Conservation (phyloP, 768 basidiomycete genomes). For the Leccinum subgranulosum region DNA sequence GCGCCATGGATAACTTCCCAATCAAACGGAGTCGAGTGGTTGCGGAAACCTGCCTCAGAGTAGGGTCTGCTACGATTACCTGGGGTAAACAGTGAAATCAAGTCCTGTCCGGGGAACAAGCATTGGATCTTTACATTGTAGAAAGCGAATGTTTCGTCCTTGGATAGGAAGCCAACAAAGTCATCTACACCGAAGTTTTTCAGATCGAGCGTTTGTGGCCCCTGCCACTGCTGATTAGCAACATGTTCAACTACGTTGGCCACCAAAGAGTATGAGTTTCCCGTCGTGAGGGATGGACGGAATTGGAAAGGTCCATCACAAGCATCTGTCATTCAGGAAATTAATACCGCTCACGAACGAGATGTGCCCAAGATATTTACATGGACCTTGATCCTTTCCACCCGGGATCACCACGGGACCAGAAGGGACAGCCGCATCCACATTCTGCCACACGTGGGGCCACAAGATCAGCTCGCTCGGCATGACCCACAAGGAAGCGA, state of each 20-base stretch:
- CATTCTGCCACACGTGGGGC: not conserved
- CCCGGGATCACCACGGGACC: not conserved
- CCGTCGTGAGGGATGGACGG: conserved; percentile 4
- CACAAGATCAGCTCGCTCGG: not conserved
- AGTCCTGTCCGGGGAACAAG: not conserved
- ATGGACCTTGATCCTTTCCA: not conserved
- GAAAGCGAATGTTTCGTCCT: not conserved
- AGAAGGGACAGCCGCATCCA: not conserved
- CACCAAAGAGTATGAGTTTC: conserved; percentile 5
- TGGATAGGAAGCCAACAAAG: not conserved
- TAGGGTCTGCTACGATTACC: conserved; percentile 12
- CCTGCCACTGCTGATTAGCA: not conserved
- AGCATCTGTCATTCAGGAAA: not conserved
- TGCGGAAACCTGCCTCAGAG: conserved; percentile 2
- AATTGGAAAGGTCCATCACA: not conserved
- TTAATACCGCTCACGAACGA: not conserved
- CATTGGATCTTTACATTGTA: not conserved
- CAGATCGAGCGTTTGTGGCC: not conserved
- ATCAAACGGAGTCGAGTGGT: conserved; percentile 9
- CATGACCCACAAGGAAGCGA: not conserved
- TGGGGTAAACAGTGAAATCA: not conserved
- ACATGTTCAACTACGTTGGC: conserved; percentile 2
- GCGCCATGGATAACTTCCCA: not conserved
- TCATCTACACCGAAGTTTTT: not conserved
- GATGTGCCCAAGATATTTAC: not conserved